Percentiles rank a stretch among this genome's conserved stretches.
Conservation (phyloP, 2,329 filamentous ascomycete genomes). For the Drechslerella dactyloides region DNA sequence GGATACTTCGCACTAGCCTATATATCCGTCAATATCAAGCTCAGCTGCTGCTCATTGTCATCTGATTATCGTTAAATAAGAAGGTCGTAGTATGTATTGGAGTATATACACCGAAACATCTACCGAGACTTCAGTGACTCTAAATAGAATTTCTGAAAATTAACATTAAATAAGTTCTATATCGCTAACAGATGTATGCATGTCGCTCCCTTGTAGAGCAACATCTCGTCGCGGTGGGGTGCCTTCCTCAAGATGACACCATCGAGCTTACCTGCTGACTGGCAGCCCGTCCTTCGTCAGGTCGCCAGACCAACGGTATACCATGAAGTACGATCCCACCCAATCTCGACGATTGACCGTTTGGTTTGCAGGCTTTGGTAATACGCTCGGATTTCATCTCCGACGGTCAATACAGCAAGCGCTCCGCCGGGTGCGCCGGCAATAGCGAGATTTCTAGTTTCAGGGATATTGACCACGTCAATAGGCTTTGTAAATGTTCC, state of each 20-base stretch:
- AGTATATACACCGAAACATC: too few species aligned
- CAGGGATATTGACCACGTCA: slow-evolving; percentile 12
- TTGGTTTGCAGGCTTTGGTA: slow-evolving; percentile 25
- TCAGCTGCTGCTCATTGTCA: too few species aligned
- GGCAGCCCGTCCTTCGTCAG: slow-evolving; percentile 4
- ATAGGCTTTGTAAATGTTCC: slow-evolving; percentile 30
- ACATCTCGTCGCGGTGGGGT: too few species aligned
- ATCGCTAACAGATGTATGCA: too few species aligned
- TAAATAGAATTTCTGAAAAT: neutral
- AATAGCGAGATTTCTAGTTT: slow-evolving; percentile 29
- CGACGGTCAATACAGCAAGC: slow-evolving; percentile 7
- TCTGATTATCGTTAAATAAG: too few species aligned
- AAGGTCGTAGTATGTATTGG: too few species aligned
- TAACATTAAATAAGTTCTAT: too few species aligned
- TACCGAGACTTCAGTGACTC: neutral
- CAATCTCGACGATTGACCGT: slow-evolving; percentile 20
- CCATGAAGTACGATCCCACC: slow-evolving; percentile 14
- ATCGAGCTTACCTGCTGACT: neutral
- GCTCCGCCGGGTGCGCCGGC: slow-evolving; percentile 8
- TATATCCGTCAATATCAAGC: too few species aligned
- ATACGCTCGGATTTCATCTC: slow-evolving; percentile 16
- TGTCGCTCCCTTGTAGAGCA: too few species aligned
- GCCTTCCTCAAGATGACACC: neutral
- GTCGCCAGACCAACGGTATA: slow-evolving; percentile 28
- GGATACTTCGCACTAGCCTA: too few species aligned